Percentiles rank a stretch among this genome's conserved stretches.
Evolutionary conservation across 2,329 filamentous ascomycete species (phyloP).

Genomic region (Alternaria solani): DNA sequence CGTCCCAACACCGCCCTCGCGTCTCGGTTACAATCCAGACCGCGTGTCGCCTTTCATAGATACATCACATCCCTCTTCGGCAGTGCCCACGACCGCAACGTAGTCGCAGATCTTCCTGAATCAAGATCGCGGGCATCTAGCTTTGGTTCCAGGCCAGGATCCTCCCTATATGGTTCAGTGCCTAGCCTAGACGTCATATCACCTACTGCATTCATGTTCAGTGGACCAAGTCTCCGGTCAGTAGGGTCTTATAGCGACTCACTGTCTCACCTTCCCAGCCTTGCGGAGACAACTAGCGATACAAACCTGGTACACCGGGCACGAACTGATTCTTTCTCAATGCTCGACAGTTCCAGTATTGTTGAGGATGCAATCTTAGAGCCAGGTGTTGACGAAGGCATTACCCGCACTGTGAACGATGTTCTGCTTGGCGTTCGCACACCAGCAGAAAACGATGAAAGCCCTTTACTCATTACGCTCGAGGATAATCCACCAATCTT

Average conservation of each 20-base stretch:
- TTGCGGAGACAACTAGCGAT: slow-evolving; percentile 28
- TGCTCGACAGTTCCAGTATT: slow-evolving; percentile 26
- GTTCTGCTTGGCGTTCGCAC: slow-evolving; percentile 33
- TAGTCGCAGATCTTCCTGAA: slow-evolving; percentile 10
- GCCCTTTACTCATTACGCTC: slow-evolving; percentile 13
- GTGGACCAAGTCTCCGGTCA: slow-evolving; percentile 41
- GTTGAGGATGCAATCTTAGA: slow-evolving; percentile 36
- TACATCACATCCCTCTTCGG: slow-evolving; percentile 41
- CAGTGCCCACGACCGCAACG: slow-evolving; percentile 11
- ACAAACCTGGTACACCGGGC: slow-evolving; percentile 15
- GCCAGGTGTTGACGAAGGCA: slow-evolving; percentile 25
- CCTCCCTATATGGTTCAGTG: slow-evolving; percentile 31
- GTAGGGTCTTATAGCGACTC: slow-evolving; percentile 33
- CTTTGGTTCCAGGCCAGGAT: slow-evolving; percentile 23
- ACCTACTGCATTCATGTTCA: slow-evolving; percentile 45
- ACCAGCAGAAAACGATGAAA: slow-evolving; percentile 28
- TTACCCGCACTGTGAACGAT: slow-evolving; percentile 37
- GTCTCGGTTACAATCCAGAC: slow-evolving; percentile 23
- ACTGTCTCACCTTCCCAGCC: slow-evolving; percentile 28
- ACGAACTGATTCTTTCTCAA: slow-evolving; percentile 34
- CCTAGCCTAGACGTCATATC: slow-evolving; percentile 45
- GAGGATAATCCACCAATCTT: neutral
- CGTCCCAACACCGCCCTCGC: slow-evolving; percentile 18
- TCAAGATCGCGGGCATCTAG: slow-evolving; percentile 33
- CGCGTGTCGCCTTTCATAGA: slow-evolving; percentile 37